These are phyloP conservation scores for Cyberlindnera amylophila DNA, from an alignment of 805 yeast genomes.

Conservation along the genomic window DNA sequence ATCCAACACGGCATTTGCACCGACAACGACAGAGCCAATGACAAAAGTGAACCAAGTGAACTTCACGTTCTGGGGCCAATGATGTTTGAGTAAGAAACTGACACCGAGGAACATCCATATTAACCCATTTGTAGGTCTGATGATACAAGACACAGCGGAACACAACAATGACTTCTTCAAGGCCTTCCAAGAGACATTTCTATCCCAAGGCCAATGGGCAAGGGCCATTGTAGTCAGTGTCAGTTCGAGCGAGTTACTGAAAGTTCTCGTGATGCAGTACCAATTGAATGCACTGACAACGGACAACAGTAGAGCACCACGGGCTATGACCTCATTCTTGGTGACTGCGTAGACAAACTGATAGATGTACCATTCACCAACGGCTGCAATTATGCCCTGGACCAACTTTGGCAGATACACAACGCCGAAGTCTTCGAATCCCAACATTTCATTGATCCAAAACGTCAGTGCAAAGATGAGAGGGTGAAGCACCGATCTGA, in stretches of 20 bases:
- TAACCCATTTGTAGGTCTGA: slow-evolving; percentile 81
- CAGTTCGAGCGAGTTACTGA: slow-evolving; percentile 81
- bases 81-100: slow-evolving; percentile 12
- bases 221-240: slow-evolving; percentile 63
- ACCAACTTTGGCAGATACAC: slow-evolving; percentile 57
- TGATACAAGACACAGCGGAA: slow-evolving; percentile 61
- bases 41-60: slow-evolving; percentile 12
- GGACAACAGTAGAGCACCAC: slow-evolving; percentile 45
- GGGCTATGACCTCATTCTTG: slow-evolving; percentile 34
- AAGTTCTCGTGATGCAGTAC: slow-evolving; percentile 76
- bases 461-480: slow-evolving; percentile 54
- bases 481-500: slow-evolving; percentile 82
- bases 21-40: slow-evolving; percentile 22
- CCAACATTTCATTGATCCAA: slow-evolving; percentile 30
- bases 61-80: slow-evolving; percentile 11
- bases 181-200: slow-evolving; percentile 13
- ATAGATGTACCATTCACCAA: slow-evolving; percentile 63
- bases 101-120: slow-evolving; percentile 69
- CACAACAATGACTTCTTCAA: slow-evolving; percentile 40
- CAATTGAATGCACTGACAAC: slow-evolving; percentile 74
- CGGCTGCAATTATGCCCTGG: slow-evolving; percentile 66
- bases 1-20: slow-evolving; percentile 46
- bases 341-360: slow-evolving; percentile 39
- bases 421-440: slow-evolving; percentile 38
- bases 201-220: slow-evolving; percentile 67